phyloP scores from a whole-genome alignment of 2,329 filamentous ascomycete genomes.

The Pyrenophora tritici-repentis region DNA sequence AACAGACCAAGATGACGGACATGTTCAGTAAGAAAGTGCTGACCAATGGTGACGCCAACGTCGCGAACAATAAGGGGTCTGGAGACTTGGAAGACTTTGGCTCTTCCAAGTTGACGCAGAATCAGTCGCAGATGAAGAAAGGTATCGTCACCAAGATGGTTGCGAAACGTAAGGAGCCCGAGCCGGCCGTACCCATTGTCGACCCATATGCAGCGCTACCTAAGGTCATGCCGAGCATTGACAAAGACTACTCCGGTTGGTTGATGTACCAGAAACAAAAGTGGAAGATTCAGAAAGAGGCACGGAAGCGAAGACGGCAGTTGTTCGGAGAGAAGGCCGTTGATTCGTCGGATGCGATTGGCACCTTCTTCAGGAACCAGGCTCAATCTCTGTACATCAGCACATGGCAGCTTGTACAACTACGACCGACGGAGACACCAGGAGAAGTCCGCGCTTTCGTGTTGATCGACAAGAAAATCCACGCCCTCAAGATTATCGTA shows the following conservation, averaged over 20 bases:
- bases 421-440: conserved; percentile 79
- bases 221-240: conserved; percentile 80
- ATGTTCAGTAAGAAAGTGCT: conserved; percentile 77
- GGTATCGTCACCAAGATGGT: conserved; percentile 52
- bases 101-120: conserved; percentile 55
- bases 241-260: conserved; percentile 85
- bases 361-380: conserved; percentile 84
- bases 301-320: conserved; percentile 81
- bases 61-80: conserved; percentile 61
- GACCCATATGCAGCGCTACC: conserved; percentile 86
- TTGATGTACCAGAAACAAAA: conserved; percentile 96
- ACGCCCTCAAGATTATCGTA: conserved; percentile 85
- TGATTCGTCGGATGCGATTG: conserved; percentile 64
- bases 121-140: conserved; percentile 47
- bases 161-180: conserved; percentile 56
- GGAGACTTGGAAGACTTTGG: conserved; percentile 83
- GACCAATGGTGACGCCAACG: conserved; percentile 71
- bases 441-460: conserved; percentile 89
- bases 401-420: conserved; percentile 93
- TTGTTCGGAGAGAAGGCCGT: conserved; percentile 85
- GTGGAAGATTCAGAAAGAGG: conserved; percentile 97
- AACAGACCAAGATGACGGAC: conserved; percentile 98
- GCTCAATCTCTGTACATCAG: conserved; percentile 87
- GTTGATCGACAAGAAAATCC: conserved; percentile 90
- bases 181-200: conserved; percentile 58